Evolutionary conservation across 305 asterid genomes (phyloP).

Genomic region (Fraxinus sp.): DNA sequence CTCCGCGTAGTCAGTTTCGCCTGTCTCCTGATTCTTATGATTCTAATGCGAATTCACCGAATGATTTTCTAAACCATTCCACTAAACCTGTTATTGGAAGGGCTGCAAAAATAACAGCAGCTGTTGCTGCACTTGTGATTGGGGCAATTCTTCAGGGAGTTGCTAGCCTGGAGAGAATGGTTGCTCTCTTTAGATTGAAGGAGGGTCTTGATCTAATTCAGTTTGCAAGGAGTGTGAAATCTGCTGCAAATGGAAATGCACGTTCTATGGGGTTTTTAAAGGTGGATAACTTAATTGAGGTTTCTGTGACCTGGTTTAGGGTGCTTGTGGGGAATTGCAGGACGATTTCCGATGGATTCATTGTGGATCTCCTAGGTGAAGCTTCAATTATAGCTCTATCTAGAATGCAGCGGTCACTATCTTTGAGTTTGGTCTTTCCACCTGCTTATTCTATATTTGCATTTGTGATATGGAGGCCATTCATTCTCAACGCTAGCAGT

Average conservation of each 20-base stretch:
- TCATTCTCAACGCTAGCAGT: conserved; percentile 49
- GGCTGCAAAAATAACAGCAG: conserved; percentile 61
- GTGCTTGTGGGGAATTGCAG: conserved; percentile 97
- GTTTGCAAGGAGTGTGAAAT: conserved; percentile 72
- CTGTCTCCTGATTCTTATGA: conserved; percentile 70
- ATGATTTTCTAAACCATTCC: conserved; percentile 52
- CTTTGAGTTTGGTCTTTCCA: conserved; percentile 73
- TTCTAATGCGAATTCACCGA: conserved; percentile 45
- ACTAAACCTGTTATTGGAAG: conserved; percentile 48
- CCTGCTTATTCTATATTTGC: conserved; percentile 90
- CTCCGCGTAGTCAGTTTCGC: conserved; percentile 69
- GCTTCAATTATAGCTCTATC: conserved; percentile 80
- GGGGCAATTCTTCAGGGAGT: conserved; percentile 93
- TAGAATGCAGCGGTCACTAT: conserved; percentile 78
- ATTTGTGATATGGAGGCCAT: conserved; percentile 75
- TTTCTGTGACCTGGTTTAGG: conserved; percentile 93
- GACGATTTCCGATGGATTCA: conserved; percentile 82
- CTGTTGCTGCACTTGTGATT: conserved; percentile 80
- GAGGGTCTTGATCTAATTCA: conserved; percentile 89
- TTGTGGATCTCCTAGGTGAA: conserved; percentile 88
- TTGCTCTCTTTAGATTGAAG: conserved; percentile 69
- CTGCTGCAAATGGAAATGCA: conserved; percentile 76
- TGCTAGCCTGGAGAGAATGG: conserved; percentile 90
- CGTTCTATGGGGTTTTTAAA: conserved; percentile 64
- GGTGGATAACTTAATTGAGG: conserved; percentile 74